Conservation (phyloP, 495 filamentous ascomycete species). For the Penicillium cinerascens region DNA sequence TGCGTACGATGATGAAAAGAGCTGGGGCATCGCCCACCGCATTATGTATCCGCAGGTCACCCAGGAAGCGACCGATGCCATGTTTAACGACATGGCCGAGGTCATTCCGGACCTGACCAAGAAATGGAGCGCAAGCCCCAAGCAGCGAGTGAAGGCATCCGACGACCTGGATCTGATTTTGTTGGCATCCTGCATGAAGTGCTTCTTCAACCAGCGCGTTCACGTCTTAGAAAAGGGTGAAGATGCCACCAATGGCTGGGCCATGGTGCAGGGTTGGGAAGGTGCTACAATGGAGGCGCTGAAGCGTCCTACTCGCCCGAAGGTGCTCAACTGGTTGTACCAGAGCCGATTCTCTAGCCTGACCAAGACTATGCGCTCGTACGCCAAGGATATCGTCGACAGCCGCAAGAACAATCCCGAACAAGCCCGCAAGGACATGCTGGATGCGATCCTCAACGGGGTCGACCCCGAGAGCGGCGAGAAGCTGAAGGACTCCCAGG, state of each 20-base stretch:
- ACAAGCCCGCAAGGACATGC: constrained; percentile 61
- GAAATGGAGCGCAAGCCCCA: constrained; percentile 58
- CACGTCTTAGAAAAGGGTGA: constrained; percentile 18
- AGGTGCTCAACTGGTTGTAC: constrained; percentile 39
- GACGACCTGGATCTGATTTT: constrained; percentile 73
- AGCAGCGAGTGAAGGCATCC: constrained; percentile 54
- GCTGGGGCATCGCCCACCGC: constrained; percentile 72
- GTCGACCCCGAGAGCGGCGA: constrained; percentile 64
- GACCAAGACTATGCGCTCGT: constrained; percentile 54
- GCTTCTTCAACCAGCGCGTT: constrained; percentile 48
- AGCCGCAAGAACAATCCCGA: constrained; percentile 46
- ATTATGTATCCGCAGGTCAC: constrained; percentile 50
- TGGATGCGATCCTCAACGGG: constrained; percentile 65
- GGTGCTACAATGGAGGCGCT: constrained; percentile 41
- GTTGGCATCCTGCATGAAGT: constrained; percentile 67
- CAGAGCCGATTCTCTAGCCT: constrained; percentile 50
- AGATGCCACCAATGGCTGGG: constrained; percentile 3
- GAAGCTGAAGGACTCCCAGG: constrained; percentile 55
- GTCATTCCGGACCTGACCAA: constrained; percentile 61
- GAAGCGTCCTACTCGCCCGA: constrained; percentile 37
- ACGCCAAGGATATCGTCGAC: constrained; percentile 56
- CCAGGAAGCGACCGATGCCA: constrained; percentile 28
- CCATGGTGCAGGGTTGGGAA: constrained; percentile 39
- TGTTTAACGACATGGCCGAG: constrained; percentile 59
- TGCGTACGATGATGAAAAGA: constrained; percentile 56